Conservation (phyloP, 306 rosid species). For the Corylus heterophylla region DNA sequence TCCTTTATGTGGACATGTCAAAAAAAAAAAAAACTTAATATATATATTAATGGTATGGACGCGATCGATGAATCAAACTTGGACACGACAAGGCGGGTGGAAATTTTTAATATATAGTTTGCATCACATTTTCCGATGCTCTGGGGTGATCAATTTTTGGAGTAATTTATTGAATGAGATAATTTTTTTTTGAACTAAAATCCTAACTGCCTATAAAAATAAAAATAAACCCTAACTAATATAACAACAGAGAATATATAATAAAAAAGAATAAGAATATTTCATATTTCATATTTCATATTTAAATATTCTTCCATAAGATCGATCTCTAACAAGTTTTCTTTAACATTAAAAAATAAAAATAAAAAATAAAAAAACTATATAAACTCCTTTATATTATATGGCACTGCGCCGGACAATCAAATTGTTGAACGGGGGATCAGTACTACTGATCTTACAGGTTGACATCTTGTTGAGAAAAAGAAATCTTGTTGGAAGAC, state of each 20-base stretch:
- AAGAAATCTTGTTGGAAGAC: neutral
- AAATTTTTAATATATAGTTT: too few species aligned
- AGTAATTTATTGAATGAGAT: neutral
- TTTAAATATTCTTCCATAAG: neutral
- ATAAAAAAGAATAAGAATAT: too few species aligned
- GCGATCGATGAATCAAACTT: neutral
- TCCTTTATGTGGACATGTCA: too few species aligned
- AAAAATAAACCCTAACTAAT: too few species aligned
- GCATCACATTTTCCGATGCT: neutral
- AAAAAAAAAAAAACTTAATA: too few species aligned
- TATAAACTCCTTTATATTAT: neutral
- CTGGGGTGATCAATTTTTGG: neutral
- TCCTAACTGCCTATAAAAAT: neutral
- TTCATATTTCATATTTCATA: neutral
- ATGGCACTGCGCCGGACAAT: neutral
- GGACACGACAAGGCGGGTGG: neutral
- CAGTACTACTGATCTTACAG: neutral
- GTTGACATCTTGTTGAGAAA: neutral
- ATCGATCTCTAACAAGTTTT: neutral
- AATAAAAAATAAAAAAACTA: neutral
- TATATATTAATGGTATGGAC: too few species aligned
- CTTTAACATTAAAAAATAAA: too few species aligned
- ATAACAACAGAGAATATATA: too few species aligned
- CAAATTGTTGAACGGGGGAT: constrained; percentile 10
- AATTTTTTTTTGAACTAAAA: neutral